These are phyloP conservation scores for Lactarius evosmus DNA, from an alignment of 768 basidiomycete genomes.

Conservation along the genomic window DNA sequence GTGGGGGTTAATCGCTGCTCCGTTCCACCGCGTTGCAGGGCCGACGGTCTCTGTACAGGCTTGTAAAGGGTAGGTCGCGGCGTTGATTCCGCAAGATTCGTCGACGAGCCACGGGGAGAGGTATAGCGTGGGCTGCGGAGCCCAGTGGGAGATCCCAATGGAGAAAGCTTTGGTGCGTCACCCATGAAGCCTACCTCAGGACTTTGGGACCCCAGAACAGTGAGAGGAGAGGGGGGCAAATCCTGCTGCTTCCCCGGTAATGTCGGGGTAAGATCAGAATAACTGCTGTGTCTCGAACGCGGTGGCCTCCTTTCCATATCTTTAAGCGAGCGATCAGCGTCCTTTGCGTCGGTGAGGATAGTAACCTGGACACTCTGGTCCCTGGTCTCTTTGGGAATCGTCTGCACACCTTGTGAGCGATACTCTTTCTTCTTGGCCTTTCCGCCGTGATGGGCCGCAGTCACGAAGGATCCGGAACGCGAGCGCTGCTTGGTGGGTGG, in stretches of 20 bases:
- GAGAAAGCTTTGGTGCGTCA: slow-evolving; percentile 32
- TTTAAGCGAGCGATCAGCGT: slow-evolving; percentile 26
- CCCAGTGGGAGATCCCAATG: slow-evolving; percentile 34
- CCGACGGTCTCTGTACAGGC: slow-evolving; percentile 13
- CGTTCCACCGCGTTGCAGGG: slow-evolving; percentile 25
- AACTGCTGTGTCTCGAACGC: slow-evolving; percentile 18
- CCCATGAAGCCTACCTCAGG: slow-evolving; percentile 13
- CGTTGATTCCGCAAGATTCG: slow-evolving; percentile 22
- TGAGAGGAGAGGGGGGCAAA: not conserved
- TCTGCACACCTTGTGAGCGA: slow-evolving; percentile 68
- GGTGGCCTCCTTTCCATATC: slow-evolving; percentile 22
- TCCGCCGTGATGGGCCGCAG: slow-evolving; percentile 35
- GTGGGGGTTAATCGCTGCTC: slow-evolving; percentile 24
- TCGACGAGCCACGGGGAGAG: slow-evolving; percentile 30
- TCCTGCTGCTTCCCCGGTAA: not conserved
- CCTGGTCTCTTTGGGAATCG: slow-evolving; percentile 50
- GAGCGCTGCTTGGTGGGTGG: slow-evolving; percentile 27
- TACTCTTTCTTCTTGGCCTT: slow-evolving; percentile 53
- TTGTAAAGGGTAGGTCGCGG: slow-evolving; percentile 22
- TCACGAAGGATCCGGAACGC: slow-evolving; percentile 37
- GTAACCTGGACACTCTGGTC: slow-evolving; percentile 60
- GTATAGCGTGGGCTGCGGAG: slow-evolving; percentile 25
- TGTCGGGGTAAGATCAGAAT: slow-evolving; percentile 2
- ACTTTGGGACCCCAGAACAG: not conserved
- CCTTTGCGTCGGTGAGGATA: slow-evolving; percentile 23